Conservation (phyloP, 257 asterid species). For the Solanum pinnatisectum region DNA sequence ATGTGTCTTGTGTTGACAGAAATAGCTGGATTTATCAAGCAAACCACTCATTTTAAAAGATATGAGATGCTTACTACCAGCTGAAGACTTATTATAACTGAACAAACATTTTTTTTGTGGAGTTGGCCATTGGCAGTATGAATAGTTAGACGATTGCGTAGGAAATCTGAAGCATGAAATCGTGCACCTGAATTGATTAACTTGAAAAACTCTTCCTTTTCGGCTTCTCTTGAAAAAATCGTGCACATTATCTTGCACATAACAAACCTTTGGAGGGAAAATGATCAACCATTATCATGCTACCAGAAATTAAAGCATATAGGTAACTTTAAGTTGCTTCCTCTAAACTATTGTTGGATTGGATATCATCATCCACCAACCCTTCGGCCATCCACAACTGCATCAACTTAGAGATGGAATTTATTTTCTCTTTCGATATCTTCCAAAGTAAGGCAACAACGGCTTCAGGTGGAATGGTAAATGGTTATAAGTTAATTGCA, state of each 20-base stretch:
- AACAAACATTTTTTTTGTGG: background rate
- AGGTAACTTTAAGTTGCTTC: slow-evolving; percentile 1
- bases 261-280: background rate
- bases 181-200: background rate
- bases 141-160: background rate
- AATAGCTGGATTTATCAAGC: background rate
- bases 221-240: background rate
- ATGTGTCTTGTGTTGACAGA: background rate
- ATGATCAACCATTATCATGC: background rate
- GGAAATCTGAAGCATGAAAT: background rate
- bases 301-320: slow-evolving; percentile 6
- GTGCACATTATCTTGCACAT: slow-evolving; percentile 11
- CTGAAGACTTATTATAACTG: background rate
- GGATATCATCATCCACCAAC: slow-evolving; percentile 1
- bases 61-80: background rate
- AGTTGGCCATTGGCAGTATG: background rate
- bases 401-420: slow-evolving; percentile 1
- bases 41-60: background rate
- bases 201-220: background rate
- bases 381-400: slow-evolving; percentile 26
- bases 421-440: background rate
- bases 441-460: slow-evolving; percentile 22
- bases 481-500: slow-evolving; percentile 19
- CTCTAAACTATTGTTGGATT: background rate
- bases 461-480: slow-evolving; percentile 16